phyloP scores from a whole-genome alignment of 1,284 basidiomycete genomes.

The Athelia sp. region DNA sequence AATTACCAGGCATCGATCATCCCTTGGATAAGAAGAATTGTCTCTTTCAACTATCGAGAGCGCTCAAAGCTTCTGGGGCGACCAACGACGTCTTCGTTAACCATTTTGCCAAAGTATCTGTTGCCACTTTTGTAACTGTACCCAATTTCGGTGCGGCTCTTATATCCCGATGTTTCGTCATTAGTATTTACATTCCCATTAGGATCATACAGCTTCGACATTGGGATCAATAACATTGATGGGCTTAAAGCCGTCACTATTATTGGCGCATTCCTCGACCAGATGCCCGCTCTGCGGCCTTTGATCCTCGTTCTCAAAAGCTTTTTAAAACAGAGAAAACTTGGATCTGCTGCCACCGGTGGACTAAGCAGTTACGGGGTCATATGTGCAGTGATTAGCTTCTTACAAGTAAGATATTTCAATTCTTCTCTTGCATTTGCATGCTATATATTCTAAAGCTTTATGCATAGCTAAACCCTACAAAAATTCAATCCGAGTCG shows the following conservation, averaged over 20 bases:
- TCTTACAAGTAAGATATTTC: conserved; percentile 55
- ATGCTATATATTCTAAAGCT: no score
- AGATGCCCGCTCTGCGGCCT: conserved; percentile 59
- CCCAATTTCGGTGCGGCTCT: conserved; percentile 24
- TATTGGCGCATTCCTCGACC: conserved; percentile 52
- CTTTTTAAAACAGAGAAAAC: conserved; percentile 57
- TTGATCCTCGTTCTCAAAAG: conserved; percentile 70
- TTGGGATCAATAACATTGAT: conserved; percentile 63
- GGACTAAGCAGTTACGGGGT: conserved; percentile 76
- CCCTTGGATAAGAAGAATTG: neutral
- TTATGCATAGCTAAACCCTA: conserved; percentile 32
- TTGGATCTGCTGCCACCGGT: conserved; percentile 71
- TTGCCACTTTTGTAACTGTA: conserved; percentile 23
- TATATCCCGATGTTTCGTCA: neutral
- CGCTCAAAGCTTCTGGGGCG: neutral
- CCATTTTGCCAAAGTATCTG: conserved; percentile 26
- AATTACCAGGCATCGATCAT: neutral
- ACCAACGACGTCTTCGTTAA: neutral
- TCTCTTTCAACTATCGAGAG: neutral
- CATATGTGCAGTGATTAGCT: conserved; percentile 68
- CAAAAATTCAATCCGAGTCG: conserved; percentile 23
- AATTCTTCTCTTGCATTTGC: no score
- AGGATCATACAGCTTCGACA: conserved; percentile 65
- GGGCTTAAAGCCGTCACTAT: conserved; percentile 58
- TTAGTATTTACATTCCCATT: neutral